Conservation (phyloP, 805 yeast species). For the Ogataea thermomethanolica region DNA sequence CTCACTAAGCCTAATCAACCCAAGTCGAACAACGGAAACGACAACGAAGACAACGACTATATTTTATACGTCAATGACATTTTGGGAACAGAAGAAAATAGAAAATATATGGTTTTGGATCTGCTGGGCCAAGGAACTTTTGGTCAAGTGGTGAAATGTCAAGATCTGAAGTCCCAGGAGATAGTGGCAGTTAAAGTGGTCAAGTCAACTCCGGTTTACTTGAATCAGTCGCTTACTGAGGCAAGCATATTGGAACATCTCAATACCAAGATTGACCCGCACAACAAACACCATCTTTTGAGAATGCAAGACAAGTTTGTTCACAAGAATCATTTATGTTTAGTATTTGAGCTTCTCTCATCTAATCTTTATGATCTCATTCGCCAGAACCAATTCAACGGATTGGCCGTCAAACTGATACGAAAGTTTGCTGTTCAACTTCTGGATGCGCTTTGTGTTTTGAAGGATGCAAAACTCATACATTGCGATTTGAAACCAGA, state of each 20-base stretch:
- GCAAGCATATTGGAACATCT: constrained; percentile 81
- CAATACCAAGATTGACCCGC: constrained; percentile 66
- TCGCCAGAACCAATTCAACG: constrained; percentile 91
- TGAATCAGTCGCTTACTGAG: constrained; percentile 89
- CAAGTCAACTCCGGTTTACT: constrained; percentile 84
- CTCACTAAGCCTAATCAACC: constrained; percentile 91
- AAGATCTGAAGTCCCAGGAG: constrained; percentile 67
- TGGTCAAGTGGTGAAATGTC: constrained; percentile 97
- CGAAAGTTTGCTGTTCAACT: constrained; percentile 76
- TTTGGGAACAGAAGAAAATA: constrained; percentile 78
- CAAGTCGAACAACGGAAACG: constrained; percentile 73
- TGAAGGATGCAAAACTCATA: constrained; percentile 79
- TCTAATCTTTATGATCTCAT: constrained; percentile 86
- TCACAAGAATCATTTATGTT: constrained; percentile 88
- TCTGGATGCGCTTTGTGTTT: constrained; percentile 71
- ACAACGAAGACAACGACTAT: constrained; percentile 86
- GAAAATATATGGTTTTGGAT: constrained; percentile 85
- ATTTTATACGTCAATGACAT: constrained; percentile 93
- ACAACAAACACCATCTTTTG: constrained; percentile 70
- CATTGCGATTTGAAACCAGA: constrained; percentile 98
- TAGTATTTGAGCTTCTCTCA: constrained; percentile 86
- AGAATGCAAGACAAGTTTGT: constrained; percentile 82
- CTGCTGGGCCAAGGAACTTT: constrained; percentile 95
- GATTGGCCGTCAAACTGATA: constrained; percentile 75
- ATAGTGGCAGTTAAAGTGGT: constrained; percentile 93